Evolutionary conservation across 176 grass and related monocot genomes (phyloP), one percentile per base, ranked within the genome.

Genomic region (Triticum urartu): DNA sequence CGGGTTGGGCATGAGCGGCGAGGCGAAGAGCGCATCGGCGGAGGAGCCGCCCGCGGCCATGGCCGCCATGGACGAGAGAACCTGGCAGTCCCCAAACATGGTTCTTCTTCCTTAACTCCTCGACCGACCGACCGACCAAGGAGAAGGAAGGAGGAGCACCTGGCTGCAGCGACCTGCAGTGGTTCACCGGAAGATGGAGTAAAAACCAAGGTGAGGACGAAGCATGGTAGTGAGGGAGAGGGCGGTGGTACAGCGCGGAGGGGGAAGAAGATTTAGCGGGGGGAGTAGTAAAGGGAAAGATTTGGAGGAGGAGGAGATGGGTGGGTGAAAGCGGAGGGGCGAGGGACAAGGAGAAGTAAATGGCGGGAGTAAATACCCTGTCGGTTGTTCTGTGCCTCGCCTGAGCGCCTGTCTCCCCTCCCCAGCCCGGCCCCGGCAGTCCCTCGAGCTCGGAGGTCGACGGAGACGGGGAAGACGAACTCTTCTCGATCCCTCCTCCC

Each of bases 1-100:
- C 0, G 72, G 84, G 87, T 61, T 93, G 61, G 94, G 88, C 83
- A 95, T 90, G 87, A 95, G 89, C 81, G 88, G 83, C 72, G 87
- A 88, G 20, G 88, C 40, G 88, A 94, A 92, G 87, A 94, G 88
- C 66, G 87, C 82, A 81, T 99, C 92, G 40, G 85, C 77, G 10
- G 93, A 89, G 45, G 89, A 86, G 17, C 85, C 79, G 33, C 40
- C 88, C 59, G 73, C 80, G 15, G 66, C 78, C 89, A 52, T 86
- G 81, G 71, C 88, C 56, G 90, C 88, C 89, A 95, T 89, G 30
- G 97, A 92, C 9, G 97, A 92, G 78, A 99, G 84, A 15, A 99
- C 92, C 82, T 99, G 97, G 79, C 97, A 99, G 88, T 99, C 94
- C 80, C 97, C 97, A 65, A 96, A 99, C 97, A 99, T 99, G 45